Conservation (phyloP, 768 basidiomycete species). For the Boletus sp. region DNA sequence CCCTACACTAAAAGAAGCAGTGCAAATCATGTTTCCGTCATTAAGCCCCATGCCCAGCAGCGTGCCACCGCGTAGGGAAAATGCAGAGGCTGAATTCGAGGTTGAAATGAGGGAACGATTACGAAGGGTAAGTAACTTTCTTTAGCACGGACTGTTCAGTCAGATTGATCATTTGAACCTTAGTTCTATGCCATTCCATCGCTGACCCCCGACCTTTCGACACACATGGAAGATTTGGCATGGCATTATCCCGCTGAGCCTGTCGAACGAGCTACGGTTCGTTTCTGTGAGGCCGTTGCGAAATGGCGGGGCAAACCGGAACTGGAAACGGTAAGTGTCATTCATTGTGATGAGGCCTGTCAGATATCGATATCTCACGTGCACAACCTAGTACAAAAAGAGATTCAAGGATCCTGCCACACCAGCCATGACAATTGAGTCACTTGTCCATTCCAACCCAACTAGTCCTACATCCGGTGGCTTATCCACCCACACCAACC, state of each 20-base stretch:
- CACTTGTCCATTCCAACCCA: constrained; percentile 68
- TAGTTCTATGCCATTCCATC: constrained; percentile 78
- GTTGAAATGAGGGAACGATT: constrained; percentile 71
- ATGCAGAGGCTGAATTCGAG: constrained; percentile 69
- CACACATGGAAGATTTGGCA: constrained; percentile 68
- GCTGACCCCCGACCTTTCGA: constrained; percentile 69
- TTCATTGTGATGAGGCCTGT: neutral
- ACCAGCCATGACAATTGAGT: constrained; percentile 56
- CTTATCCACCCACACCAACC: constrained; percentile 12
- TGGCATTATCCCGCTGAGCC: constrained; percentile 81
- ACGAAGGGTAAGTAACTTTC: constrained; percentile 50
- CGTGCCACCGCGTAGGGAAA: constrained; percentile 35
- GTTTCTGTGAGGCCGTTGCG: constrained; percentile 79
- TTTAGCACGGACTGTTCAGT: neutral
- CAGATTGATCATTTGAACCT: constrained; percentile 5
- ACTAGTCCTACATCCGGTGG: constrained; percentile 49
- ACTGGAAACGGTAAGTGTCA: constrained; percentile 58
- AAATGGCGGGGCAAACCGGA: constrained; percentile 85
- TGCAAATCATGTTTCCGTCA: constrained; percentile 65
- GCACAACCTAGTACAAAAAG: constrained; percentile 54
- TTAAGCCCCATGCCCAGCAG: constrained; percentile 32
- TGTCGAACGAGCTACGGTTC: constrained; percentile 70
- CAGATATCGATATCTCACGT: constrained; percentile 27
- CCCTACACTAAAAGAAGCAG: constrained; percentile 63
- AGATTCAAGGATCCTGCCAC: constrained; percentile 34